A percentile compares a stretch with the other conserved stretches of the same genome.
These are phyloP conservation scores for Beauveria bassiana DNA, from an alignment of 2,329 filamentous ascomycete species.

Conservation along the genomic window DNA sequence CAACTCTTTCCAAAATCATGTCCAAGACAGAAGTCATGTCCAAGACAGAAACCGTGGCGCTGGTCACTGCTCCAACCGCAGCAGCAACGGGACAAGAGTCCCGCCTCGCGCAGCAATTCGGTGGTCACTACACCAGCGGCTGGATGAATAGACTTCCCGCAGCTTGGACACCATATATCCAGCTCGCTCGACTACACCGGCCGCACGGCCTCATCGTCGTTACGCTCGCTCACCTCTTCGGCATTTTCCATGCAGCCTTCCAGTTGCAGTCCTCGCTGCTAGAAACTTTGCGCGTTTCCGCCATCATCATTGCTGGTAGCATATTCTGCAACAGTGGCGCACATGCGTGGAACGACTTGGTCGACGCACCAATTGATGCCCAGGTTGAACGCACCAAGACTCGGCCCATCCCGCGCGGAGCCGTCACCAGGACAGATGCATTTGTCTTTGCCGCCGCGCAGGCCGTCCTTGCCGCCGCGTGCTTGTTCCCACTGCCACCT, in stretches of 20 bases:
- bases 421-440: constrained; percentile 21
- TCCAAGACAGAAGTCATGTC: too few relatives aligned
- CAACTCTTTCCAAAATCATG: too few relatives aligned
- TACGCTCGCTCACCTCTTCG: constrained; percentile 26
- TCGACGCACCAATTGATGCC: constrained; percentile 26
- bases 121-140: constrained; percentile 22
- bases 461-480: constrained; percentile 11
- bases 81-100: neutral
- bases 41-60: neutral
- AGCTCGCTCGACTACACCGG: constrained; percentile 24
- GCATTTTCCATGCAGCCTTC: constrained; percentile 21
- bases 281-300: neutral
- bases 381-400: constrained; percentile 22
- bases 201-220: constrained; percentile 25
- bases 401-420: constrained; percentile 27
- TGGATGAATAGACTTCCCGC: constrained; percentile 24
- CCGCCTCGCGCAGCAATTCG: constrained; percentile 19
- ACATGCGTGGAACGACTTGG: constrained; percentile 27
- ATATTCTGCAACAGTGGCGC: constrained; percentile 27
- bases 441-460: constrained; percentile 23
- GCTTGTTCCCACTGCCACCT: neutral
- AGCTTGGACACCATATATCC: constrained; percentile 26
- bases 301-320: constrained; percentile 13
- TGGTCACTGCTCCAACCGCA: too few relatives aligned
- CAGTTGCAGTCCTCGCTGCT: constrained; percentile 10